Evolutionary conservation across 768 basidiomycete genomes (phyloP).

Genomic region (Tephrocybe sp.): DNA sequence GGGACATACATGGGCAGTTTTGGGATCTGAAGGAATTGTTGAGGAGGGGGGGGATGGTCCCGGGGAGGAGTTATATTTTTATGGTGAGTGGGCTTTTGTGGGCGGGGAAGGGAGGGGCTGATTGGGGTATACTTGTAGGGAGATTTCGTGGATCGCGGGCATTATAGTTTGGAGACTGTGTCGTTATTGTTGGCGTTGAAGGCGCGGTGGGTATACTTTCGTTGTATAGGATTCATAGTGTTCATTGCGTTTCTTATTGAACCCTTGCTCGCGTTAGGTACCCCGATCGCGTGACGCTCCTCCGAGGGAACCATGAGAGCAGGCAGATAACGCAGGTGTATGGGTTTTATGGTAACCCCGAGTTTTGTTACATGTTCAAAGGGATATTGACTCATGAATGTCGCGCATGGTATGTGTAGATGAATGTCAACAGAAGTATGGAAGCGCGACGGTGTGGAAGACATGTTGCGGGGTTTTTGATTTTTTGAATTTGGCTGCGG

Average conservation of each 20-base stretch:
- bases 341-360: conserved; percentile 87
- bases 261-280: conserved; percentile 55
- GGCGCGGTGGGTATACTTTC: conserved; percentile 63
- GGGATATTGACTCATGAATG: conserved; percentile 2
- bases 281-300: conserved; percentile 87
- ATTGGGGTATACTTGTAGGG: conserved; percentile 52
- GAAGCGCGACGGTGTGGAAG: conserved; percentile 94
- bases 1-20: conserved; percentile 97
- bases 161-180: conserved; percentile 95
- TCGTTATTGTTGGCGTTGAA: conserved; percentile 87
- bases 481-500: conserved; percentile 91
- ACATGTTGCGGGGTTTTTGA: conserved; percentile 97
- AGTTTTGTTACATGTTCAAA: not conserved
- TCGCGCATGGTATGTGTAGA: conserved; percentile 44
- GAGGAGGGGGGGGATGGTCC: conserved; percentile 81
- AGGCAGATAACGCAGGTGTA: conserved; percentile 98
- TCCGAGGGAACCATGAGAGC: conserved; percentile 96
- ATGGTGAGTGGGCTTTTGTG: conserved; percentile 67
- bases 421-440: conserved; percentile 98
- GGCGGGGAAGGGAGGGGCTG: conserved; percentile 23
- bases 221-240: not conserved
- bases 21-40: conserved; percentile 94
- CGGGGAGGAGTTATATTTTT: conserved; percentile 91
- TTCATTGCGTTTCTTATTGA: not conserved
- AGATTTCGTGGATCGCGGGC: conserved; percentile 96